Base-by-base conservation (phyloP, 306 rosid genomes). In the Prunus campanulata region DNA sequence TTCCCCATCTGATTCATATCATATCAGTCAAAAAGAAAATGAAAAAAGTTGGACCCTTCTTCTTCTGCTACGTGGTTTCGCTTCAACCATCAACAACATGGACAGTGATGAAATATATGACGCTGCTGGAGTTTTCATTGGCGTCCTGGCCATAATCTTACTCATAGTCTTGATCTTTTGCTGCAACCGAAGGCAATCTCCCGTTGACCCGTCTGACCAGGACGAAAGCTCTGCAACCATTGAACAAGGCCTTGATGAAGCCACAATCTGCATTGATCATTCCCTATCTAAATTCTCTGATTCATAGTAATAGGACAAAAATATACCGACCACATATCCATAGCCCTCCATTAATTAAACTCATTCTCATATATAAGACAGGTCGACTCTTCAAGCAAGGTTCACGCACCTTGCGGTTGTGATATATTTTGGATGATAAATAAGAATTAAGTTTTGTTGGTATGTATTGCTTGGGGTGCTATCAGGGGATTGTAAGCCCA, bases 401-500 rank as follows among this genome's bases (percentile, higher is more conserved):
- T 75, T 39, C 72, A 51, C 20, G n/a, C 29, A 65, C 57, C 71
- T 49, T 12, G 50, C 13, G 2, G 18, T 30, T 30, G 32, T 30
- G 4, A 30, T 30, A 0, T 30, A 30, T 30, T 61, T 47, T 44
- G 47, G 29, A 46, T 46, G 16, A 74, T 15, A 44, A 67, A 30
- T 27, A 16, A 70, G 27, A 15, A n/a, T 60, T 29, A 15, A 13
- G 50, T 44, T 49, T 32, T 50, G 72, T 71, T 63, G 63, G 54
- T 39, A 61, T 49, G 3, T 5, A 30, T 16, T 46, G 62, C 19
- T 32, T 3, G 15, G 20, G 11, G n/a, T 63, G 44, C 32, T 67
- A 79, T 75, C 72, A 11, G 77, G 82, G 77, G 29, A 49, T 20
- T 54, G 11, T 18, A 8, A 67, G 68, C 46, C 84, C 55, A 51